phyloP scores from a whole-genome alignment of 177 flowering plant genomes.

The Vitis hybrid region DNA sequence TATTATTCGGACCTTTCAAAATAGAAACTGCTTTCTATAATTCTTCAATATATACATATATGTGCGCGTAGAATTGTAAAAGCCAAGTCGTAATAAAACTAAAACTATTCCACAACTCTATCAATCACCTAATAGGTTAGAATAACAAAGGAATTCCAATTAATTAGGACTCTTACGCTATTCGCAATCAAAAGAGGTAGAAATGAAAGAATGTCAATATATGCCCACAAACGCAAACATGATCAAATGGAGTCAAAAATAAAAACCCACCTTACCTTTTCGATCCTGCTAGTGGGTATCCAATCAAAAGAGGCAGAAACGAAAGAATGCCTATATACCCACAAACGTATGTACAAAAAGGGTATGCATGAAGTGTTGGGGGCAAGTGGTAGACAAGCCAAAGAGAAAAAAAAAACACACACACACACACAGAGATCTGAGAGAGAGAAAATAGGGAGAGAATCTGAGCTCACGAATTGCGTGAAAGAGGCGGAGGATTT shows the following conservation, averaged over 20 bases:
- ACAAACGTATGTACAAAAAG: background rate
- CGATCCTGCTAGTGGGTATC: background rate
- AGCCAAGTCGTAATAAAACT: too few species aligned
- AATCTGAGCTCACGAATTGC: slow-evolving; percentile 12
- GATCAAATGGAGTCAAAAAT: background rate
- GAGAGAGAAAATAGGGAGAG: slow-evolving; percentile 8
- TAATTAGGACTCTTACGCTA: too few species aligned
- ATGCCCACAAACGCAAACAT: background rate
- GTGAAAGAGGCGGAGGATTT: background rate
- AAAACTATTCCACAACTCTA: too few species aligned
- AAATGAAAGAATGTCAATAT: background rate
- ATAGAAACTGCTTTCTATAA: too few species aligned
- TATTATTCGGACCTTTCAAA: too few species aligned
- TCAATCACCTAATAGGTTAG: too few species aligned
- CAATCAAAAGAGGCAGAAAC: background rate
- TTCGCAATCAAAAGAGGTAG: background rate
- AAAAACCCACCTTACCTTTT: background rate
- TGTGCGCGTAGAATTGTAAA: too few species aligned
- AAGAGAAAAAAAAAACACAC: background rate
- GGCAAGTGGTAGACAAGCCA: background rate
- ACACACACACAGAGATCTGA: background rate
- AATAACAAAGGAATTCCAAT: too few species aligned
- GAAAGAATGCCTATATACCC: background rate
- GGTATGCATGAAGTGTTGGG: background rate
- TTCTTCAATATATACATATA: too few species aligned